Percentiles rank a stretch among this genome's conserved stretches.
These are phyloP conservation scores for Domatiomyces catenatus DNA, from an alignment of 2,329 filamentous ascomycete species.

Conservation along the genomic window DNA sequence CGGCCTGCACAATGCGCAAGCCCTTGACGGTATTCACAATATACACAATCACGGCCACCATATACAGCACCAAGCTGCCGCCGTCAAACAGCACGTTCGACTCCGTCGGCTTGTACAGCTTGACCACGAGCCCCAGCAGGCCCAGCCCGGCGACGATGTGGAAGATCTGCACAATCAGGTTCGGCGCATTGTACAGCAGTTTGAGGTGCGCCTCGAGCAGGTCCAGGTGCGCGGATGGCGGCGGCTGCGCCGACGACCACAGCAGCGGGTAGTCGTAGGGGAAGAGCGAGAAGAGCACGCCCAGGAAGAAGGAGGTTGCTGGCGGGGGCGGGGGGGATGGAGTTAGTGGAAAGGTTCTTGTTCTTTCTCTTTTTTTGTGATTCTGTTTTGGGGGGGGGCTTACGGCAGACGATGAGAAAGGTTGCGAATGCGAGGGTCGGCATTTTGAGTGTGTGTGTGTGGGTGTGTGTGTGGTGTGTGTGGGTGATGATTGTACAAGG, in stretches of 20 bases:
- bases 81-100: constrained; percentile 91
- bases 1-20: constrained; percentile 63
- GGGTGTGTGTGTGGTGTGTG: background rate
- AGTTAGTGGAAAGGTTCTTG: too few relatives aligned
- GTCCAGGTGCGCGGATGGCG: constrained; percentile 51
- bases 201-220: constrained; percentile 79
- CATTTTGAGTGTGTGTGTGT: constrained; percentile 7
- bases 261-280: constrained; percentile 56
- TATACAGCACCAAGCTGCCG: constrained; percentile 55
- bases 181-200: constrained; percentile 81
- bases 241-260: constrained; percentile 27
- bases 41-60: constrained; percentile 83
- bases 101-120: constrained; percentile 87
- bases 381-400: constrained; percentile 1
- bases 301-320: constrained; percentile 95
- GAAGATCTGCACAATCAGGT: constrained; percentile 81
- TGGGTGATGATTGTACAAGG: too few relatives aligned
- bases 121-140: constrained; percentile 75
- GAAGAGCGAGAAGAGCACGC: constrained; percentile 89
- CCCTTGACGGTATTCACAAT: constrained; percentile 95
- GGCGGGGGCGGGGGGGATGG: constrained; percentile 1
- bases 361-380: background rate
- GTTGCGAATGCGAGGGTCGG: constrained; percentile 56
- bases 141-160: constrained; percentile 86
- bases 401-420: constrained; percentile 54